Base-by-base conservation (phyloP, 805 yeast genomes). In the Schizosaccharomyces pombe region DNA sequence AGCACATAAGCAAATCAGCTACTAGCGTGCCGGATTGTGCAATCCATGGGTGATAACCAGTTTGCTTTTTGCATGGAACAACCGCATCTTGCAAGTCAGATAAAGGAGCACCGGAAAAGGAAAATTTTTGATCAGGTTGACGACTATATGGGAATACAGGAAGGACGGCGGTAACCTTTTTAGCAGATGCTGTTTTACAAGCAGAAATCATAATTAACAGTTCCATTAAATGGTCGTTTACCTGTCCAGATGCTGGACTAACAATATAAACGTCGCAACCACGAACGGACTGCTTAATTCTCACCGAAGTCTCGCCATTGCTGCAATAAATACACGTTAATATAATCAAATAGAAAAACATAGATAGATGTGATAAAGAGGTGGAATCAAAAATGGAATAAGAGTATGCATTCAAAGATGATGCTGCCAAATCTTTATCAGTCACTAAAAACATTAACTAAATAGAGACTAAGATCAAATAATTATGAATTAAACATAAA, bases 101-200 rank as follows among this genome's bases (percentile, higher is more conserved):
- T 5, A 49, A 19, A 6, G 93, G 93, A 1, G 87, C 84, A 11
- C 93, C 91, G 37, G 76, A 75, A 62, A 75, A 75, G 56, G 83
- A 78, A 62, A 82, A 82, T 32, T 95, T 94, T 37, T 85, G 78
- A 66, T 89, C 97, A 3, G 95, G 94, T 67, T 91, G 99, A 63
- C 99, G 75, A 2, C 94, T 83, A 65, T 91, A 91, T 29, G 97
- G 95, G 67, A 91, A 91, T 57, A 86, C 72, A 2, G 99, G 98
- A 66, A 84, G 71, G 31, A 86, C 94, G 0, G 89, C 95, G 1
- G 94, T 85, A 47, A 86, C 94, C 56, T 89, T 73, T 56, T 76
- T 77, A 12, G 95, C 95, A 56, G 89, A 79, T 2, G 96, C 93
- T 52, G 85, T 80, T 62, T 87, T 87, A 67, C 95, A 85, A 2